A percentile compares a stretch with the other conserved stretches of the same genome.
phyloP scores from a whole-genome alignment of 2,329 filamentous ascomycete genomes.

The Byssochlamys sp. region DNA sequence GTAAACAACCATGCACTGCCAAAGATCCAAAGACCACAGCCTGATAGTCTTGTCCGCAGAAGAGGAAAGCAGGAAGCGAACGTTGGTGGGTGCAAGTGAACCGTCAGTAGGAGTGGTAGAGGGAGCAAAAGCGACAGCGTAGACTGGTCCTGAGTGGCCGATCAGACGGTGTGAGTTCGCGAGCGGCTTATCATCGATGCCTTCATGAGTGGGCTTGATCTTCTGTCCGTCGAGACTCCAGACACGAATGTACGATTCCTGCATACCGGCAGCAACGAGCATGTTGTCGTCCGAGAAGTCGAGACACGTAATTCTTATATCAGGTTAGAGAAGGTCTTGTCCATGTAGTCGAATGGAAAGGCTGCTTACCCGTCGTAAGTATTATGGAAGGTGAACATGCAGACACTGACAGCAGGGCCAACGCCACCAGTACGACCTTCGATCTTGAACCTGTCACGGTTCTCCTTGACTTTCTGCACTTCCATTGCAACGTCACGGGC shows the following conservation, averaged over 20 bases:
- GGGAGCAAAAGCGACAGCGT: slow-evolving; percentile 79
- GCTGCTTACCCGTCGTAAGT: slow-evolving; percentile 68
- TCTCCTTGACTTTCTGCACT: slow-evolving; percentile 85
- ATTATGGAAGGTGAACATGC: slow-evolving; percentile 98
- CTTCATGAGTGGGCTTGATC: slow-evolving; percentile 57
- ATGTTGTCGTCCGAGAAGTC: slow-evolving; percentile 89
- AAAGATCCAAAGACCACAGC: slow-evolving; percentile 85
- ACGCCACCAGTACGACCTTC: slow-evolving; percentile 74
- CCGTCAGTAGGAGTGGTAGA: slow-evolving; percentile 44
- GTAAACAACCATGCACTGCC: slow-evolving; percentile 87
- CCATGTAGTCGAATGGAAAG: slow-evolving; percentile 1
- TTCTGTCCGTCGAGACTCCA: slow-evolving; percentile 84
- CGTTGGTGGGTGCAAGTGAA: slow-evolving; percentile 46
- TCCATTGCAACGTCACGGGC: slow-evolving; percentile 88
- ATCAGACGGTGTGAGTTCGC: slow-evolving; percentile 67
- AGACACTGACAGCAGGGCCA: slow-evolving; percentile 73
- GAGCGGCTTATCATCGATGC: slow-evolving; percentile 52
- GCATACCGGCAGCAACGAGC: slow-evolving; percentile 78
- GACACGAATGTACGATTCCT: slow-evolving; percentile 88
- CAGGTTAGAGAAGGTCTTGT: slow-evolving; percentile 13
- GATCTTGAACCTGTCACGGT: slow-evolving; percentile 82
- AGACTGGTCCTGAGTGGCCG: slow-evolving; percentile 83
- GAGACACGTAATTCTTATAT: slow-evolving; percentile 67
- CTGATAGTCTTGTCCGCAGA: slow-evolving; percentile 82
- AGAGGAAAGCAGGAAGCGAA: slow-evolving; percentile 74